Conservation (phyloP, 2,329 filamentous ascomycete genomes). For the Aschersonia sp. region DNA sequence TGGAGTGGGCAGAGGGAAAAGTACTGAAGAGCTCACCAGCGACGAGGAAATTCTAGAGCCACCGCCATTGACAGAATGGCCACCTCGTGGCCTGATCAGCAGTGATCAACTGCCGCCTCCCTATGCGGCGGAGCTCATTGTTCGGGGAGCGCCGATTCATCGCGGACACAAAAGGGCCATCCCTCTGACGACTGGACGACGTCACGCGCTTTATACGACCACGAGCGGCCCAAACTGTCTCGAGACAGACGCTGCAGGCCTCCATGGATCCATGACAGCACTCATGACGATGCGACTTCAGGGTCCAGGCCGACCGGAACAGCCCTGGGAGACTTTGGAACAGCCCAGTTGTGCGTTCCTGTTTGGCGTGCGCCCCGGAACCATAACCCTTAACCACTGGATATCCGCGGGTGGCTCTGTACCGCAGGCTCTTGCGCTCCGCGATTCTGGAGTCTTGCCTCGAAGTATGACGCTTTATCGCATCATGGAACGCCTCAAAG, state of each 20-base stretch:
- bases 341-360: conserved; percentile 58
- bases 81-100: conserved; percentile 33
- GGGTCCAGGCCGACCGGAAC: conserved; percentile 23
- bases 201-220: conserved; percentile 41
- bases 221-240: conserved; percentile 26
- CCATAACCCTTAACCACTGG: conserved; percentile 59
- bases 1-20: conserved; percentile 7
- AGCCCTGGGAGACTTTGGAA: conserved; percentile 58
- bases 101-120: conserved; percentile 35
- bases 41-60: neutral
- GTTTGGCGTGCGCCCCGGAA: conserved; percentile 52
- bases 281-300: conserved; percentile 40
- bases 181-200: conserved; percentile 38
- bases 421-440: conserved; percentile 40
- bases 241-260: conserved; percentile 31
- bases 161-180: conserved; percentile 38
- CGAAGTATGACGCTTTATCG: conserved; percentile 43
- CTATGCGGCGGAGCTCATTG: conserved; percentile 41
- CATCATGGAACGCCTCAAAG: conserved; percentile 43
- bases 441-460: conserved; percentile 42
- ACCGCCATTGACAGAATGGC: conserved; percentile 28
- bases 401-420: conserved; percentile 41
- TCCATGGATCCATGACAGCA: conserved; percentile 41
- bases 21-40: neutral
- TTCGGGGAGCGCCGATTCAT: conserved; percentile 40